Conservation (phyloP, 1,139 yeast species). For the Pneumocystis jirovecii region DNA sequence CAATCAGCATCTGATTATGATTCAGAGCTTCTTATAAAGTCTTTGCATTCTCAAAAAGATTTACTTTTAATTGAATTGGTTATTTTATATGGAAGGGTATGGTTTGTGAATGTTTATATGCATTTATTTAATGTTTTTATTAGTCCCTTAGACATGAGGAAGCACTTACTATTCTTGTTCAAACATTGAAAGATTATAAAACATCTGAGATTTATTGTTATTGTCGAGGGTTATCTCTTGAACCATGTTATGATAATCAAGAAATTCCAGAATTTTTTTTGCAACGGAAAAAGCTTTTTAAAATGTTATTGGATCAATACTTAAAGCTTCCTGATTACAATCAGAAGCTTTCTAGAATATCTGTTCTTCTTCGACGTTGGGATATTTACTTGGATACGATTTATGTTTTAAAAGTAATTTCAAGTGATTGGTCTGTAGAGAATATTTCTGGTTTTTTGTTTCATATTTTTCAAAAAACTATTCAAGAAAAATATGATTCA, state of each 20-base stretch:
- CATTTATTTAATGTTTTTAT: not conserved
- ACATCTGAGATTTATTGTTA: slow-evolving; percentile 25
- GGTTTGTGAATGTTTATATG: not conserved
- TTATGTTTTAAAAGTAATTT: slow-evolving; percentile 21
- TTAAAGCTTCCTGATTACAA: slow-evolving; percentile 18
- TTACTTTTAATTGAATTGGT: slow-evolving; percentile 24
- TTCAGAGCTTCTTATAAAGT: slow-evolving; percentile 16
- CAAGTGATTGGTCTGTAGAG: slow-evolving; percentile 26
- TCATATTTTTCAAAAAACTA: slow-evolving; percentile 13
- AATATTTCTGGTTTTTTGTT: slow-evolving; percentile 20
- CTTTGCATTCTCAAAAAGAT: slow-evolving; percentile 21
- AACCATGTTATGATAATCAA: slow-evolving; percentile 5
- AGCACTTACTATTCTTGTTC: slow-evolving; percentile 23
- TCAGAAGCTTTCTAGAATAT: slow-evolving; percentile 18
- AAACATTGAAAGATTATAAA: slow-evolving; percentile 23
- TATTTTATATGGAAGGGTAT: slow-evolving; percentile 20
- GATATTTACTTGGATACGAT: slow-evolving; percentile 20
- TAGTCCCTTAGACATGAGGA: slow-evolving; percentile 22
- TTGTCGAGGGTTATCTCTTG: slow-evolving; percentile 16
- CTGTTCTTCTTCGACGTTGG: slow-evolving; percentile 21
- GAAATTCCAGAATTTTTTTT: slow-evolving; percentile 7
- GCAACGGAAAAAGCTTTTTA: slow-evolving; percentile 19
- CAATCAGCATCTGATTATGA: slow-evolving; percentile 19
- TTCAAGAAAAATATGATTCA: slow-evolving; percentile 14
- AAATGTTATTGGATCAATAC: slow-evolving; percentile 19